Base-by-base conservation (phyloP, 352 stramenopile species). In the Phytopythium sindhum region DNA sequence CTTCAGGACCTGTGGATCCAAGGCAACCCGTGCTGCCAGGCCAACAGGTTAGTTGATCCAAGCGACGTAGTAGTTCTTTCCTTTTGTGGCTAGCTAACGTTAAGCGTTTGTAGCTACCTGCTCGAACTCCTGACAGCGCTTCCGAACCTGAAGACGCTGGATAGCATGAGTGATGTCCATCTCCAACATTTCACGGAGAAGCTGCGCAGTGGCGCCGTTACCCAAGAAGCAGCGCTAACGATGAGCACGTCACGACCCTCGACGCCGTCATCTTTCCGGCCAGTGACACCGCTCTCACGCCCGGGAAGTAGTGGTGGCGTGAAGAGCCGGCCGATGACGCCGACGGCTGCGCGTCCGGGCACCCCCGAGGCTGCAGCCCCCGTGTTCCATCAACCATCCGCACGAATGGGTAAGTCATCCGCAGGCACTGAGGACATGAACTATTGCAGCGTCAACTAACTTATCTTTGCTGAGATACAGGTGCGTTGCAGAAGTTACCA, bases 1-100 rank as follows among this genome's bases (percentile, higher is more conserved):
- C 53, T 93, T 0, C 71, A 82, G 58, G 84, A 93, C 64, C 67
- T 93, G 31, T 93, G 84, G 84, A 37, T 91, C 14, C 51, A 83
- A 14, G 80, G 82, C 39, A 93, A 93, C 55, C 80, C 80, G 12
- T 90, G 75, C 68, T 90, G 79, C 44, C 68, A 69, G 14, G 89
- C 81, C 5, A 63, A 39, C 61, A 87, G 78, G 67, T 86, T 61
- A 21, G 52, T 15, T 19, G 10, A 17, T 3, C 37, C 14, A 0
- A 28, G 21, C 56, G 35, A 1, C 45, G n/a, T 64, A 17, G 53
- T 48, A 10, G 12, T 1, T 47, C 9, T 11, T 28, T 23, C 29
- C 12, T 17, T 41, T 56, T 11, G 53, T 56, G 15, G 44, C n/a
- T n/a, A 37, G 17, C n/a, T 44, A 37, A 51, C 23, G 15, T 21